Conservation (phyloP, 2,329 filamentous ascomycete species). For the Alternaria alternata region DNA sequence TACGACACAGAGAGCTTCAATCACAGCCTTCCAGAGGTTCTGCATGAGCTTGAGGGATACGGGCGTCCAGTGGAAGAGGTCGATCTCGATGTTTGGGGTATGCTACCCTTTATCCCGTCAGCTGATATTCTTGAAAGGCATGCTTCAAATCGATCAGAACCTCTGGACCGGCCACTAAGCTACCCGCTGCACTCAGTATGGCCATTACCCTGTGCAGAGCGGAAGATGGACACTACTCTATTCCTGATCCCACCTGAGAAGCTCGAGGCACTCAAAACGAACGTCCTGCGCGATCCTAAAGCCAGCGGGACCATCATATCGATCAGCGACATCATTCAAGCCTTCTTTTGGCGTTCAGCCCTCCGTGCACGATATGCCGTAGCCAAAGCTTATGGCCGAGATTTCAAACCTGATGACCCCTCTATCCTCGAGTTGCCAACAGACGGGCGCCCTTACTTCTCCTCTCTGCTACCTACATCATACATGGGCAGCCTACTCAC, state of each 20-base stretch:
- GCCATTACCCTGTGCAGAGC: conserved; percentile 40
- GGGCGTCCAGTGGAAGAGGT: conserved; percentile 20
- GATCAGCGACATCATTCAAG: conserved; percentile 52
- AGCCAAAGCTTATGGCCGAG: conserved; percentile 28
- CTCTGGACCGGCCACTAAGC: conserved; percentile 22
- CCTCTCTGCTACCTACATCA: conserved; percentile 29
- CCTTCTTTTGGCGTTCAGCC: conserved; percentile 52
- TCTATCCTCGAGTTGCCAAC: conserved; percentile 46
- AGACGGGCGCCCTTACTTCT: conserved; percentile 42
- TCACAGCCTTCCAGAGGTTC: conserved; percentile 32
- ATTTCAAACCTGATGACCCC: conserved; percentile 18
- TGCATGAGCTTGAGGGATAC: conserved; percentile 28
- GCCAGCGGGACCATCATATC: conserved; percentile 39
- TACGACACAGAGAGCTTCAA: conserved; percentile 33
- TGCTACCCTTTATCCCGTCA: conserved; percentile 28
- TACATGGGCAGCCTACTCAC: conserved; percentile 43
- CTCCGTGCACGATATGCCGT: conserved; percentile 49
- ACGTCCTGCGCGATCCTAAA: conserved; percentile 33
- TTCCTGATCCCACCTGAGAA: conserved; percentile 47
- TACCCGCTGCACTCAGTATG: conserved; percentile 39
- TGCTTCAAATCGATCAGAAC: background rate
- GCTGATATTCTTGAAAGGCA: conserved; percentile 16
- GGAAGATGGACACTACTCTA: conserved; percentile 38
- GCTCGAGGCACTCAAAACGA: conserved; percentile 37
- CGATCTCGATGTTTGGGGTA: conserved; percentile 27